Base-by-base conservation (phyloP, 345 rosid genomes). In the Citrus hindsii region DNA sequence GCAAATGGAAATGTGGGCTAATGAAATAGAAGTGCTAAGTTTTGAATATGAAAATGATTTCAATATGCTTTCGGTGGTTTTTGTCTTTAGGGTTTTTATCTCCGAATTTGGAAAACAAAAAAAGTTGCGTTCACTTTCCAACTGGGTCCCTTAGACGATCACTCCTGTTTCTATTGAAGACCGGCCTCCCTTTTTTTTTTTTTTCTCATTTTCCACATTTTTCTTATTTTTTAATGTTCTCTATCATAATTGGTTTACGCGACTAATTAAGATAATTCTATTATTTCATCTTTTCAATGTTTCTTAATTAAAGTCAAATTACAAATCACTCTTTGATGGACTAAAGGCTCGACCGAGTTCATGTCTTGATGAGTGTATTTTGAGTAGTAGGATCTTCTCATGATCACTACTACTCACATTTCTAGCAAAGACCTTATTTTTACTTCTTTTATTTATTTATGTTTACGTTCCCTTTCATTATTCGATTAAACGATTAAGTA, bases 1-100 rank as follows among this genome's bases (percentile, higher is more conserved):
- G 55, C 51, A 10, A 46, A 46, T 46, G 51, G 5, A 46, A 46
- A 46, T 46, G 51, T 3, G 21, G 35, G 9, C 6, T 28, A 7
- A 1, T 37, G 69, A 19, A 65, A 37, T 18, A 7, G 60, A 37
- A 73, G 67, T 16, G 58, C 55, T 32, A 25, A 25, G 59, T 38
- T 32, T 7, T 28, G 76, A 53, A 74, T 32, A 77, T 51, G 76
- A 62, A 53, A 71, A 69, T 63, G 77, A 67, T 22, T 48, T 63
- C 28, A 48, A 38, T 64, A 27, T 76, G 86, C 90, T 90, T 88
- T 90, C 91, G 92, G 90, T 88, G 90, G 88, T 85, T 79, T 83
- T 79, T 83, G 86, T 81, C 88, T 77, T 77, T 74, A 74, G 84
- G 85, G 80, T 40, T 81, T 80, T 65, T 66, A 76, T 68, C 61